phyloP scores from a whole-genome alignment of 805 yeast genomes.

The Candida takata region DNA sequence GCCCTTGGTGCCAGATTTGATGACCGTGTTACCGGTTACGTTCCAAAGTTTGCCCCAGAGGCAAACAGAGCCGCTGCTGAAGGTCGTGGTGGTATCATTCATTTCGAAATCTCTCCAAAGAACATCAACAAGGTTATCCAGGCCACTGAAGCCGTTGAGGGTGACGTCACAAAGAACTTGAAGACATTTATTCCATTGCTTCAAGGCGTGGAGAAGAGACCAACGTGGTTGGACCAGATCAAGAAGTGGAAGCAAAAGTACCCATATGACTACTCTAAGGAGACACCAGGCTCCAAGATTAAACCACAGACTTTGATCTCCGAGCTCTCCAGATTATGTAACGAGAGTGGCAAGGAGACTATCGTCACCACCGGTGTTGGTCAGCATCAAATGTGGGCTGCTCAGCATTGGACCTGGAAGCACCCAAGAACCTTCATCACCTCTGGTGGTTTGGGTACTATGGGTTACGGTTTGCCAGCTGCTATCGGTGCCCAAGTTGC shows the following conservation, averaged over 20 bases:
- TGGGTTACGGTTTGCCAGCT: slow-evolving; percentile 97
- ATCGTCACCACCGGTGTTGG: slow-evolving; percentile 97
- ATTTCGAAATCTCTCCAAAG: slow-evolving; percentile 93
- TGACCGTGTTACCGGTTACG: slow-evolving; percentile 91
- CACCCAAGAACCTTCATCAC: slow-evolving; percentile 90
- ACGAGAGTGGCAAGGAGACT: slow-evolving; percentile 59
- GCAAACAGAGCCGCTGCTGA: slow-evolving; percentile 86
- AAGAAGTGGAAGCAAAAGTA: slow-evolving; percentile 77
- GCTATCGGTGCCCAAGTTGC: slow-evolving; percentile 99
- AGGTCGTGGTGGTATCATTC: slow-evolving; percentile 91
- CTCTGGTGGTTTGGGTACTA: slow-evolving; percentile 98
- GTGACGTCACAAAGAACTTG: slow-evolving; percentile 83
- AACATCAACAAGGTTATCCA: slow-evolving; percentile 96
- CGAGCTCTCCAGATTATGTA: slow-evolving; percentile 69
- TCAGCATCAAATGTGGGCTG: slow-evolving; percentile 99
- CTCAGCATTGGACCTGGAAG: slow-evolving; percentile 94
- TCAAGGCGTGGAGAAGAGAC: slow-evolving; percentile 55
- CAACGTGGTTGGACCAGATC: slow-evolving; percentile 72
- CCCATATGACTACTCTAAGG: slow-evolving; percentile 77
- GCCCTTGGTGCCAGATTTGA: slow-evolving; percentile 98
- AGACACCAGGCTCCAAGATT: slow-evolving; percentile 71
- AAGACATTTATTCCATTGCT: slow-evolving; percentile 66
- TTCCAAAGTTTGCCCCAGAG: slow-evolving; percentile 85
- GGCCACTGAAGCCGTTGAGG: slow-evolving; percentile 95
- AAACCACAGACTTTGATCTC: slow-evolving; percentile 90